Base-by-base conservation (phyloP, 2,329 filamentous ascomycete species). In the Rugonectria rugulosa region DNA sequence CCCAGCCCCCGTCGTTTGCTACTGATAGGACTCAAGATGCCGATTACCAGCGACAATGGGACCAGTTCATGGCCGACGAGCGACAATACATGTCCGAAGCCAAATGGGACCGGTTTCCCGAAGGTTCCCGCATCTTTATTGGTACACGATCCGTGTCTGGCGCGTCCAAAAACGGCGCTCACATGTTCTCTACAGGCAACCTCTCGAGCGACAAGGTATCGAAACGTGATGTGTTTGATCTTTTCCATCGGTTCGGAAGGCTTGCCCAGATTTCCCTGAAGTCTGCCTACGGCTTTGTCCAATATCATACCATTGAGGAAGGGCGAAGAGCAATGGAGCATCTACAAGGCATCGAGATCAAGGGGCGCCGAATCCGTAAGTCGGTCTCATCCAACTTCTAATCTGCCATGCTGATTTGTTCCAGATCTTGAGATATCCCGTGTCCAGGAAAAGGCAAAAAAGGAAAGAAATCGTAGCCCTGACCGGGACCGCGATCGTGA, bases 191-290 rank as follows among this genome's bases (percentile, higher is more conserved):
- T 71, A 50, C 69, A 91, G 92, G 93, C 50, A 99, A 98, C 70
- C 81, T 99, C 10, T 93, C 92, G 2, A 94, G 90, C 48, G 94
- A 98, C 72, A 88, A 93, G 70, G 93, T 97, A 12, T 95, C 91
- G 6, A 98, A 98, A 75, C 86, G 90, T 62, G 93, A 98, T 73
- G 87, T 98, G 8, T 98, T 97, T 75, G 89, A 96, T 70, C 82
- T 94, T 15, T 98, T 99, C 70, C 87, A 92, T 69, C 84, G 82
- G 53, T 93, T 92, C 70, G 95, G 95, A 49, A 88, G 88, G 58
- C 80, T 99, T 41, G 94, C 93, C 2, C 95, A 99, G 72, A 95
- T 98, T 57, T 96, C 92, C 1, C 91, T 98, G 66, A 98, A 98
- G 74, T 92, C 95, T 63, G 93, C 93, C 2, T 98, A 97, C 74